Evolutionary conservation across 2,329 filamentous ascomycete genomes (phyloP).

Genomic region (Rhexocercosporidium sp.): DNA sequence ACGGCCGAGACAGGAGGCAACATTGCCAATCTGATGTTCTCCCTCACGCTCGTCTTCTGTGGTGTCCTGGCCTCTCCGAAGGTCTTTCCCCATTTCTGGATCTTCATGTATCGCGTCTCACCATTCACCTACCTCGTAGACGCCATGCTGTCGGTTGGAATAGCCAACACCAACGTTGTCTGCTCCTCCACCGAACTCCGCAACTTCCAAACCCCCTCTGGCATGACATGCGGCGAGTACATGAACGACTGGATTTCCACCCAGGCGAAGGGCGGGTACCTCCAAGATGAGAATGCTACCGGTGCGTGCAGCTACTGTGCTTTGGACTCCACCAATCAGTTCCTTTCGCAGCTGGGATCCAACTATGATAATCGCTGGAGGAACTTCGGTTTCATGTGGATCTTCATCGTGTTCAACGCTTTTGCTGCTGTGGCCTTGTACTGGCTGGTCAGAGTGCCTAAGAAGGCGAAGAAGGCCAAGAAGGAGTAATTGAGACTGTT

Average conservation of each 20-base stretch:
- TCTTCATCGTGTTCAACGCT: constrained; percentile 57
- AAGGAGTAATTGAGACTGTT: constrained; percentile 6
- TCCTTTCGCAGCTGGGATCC: constrained; percentile 53
- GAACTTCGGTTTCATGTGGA: constrained; percentile 65
- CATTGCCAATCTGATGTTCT: constrained; percentile 77
- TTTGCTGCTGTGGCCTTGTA: constrained; percentile 58
- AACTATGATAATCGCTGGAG: constrained; percentile 67
- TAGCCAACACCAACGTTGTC: constrained; percentile 68
- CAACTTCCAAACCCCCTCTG: constrained; percentile 61
- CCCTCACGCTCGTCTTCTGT: constrained; percentile 75
- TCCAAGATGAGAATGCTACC: constrained; percentile 55
- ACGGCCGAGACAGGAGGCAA: constrained; percentile 77
- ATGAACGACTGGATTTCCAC: constrained; percentile 53
- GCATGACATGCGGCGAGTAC: constrained; percentile 64
- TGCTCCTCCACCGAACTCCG: constrained; percentile 75
- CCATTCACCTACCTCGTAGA: constrained; percentile 83
- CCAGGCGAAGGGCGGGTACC: constrained; percentile 53
- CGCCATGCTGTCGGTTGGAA: constrained; percentile 71
- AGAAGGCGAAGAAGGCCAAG: constrained; percentile 34
- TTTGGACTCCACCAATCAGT: constrained; percentile 55
- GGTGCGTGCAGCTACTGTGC: constrained; percentile 60
- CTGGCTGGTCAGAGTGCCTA: constrained; percentile 54
- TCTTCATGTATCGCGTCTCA: constrained; percentile 82
- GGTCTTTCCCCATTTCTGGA: constrained; percentile 75
- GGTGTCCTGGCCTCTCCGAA: constrained; percentile 70